phyloP scores from a whole-genome alignment of 2,329 filamentous ascomycete species.

The Domatiomyces catenatus region DNA sequence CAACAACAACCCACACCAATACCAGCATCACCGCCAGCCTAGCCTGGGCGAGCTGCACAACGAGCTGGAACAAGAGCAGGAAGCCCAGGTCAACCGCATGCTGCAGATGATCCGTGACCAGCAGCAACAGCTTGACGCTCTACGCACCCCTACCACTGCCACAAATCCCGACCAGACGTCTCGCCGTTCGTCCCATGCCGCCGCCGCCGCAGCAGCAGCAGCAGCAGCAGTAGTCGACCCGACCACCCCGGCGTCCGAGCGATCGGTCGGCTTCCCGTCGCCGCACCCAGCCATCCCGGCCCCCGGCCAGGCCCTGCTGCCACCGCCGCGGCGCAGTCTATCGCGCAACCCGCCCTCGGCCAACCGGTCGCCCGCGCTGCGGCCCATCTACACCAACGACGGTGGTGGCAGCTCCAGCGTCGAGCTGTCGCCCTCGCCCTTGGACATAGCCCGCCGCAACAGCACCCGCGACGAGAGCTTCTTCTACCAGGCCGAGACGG shows the following conservation, averaged over 20 bases:
- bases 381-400: slow-evolving; percentile 17
- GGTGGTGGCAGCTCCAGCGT: slow-evolving; percentile 5
- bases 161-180: slow-evolving; percentile 3
- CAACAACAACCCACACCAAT: no score
- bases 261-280: slow-evolving; percentile 25
- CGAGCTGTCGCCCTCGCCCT: slow-evolving; percentile 16
- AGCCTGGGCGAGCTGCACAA: slow-evolving; percentile 36
- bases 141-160: slow-evolving; percentile 19
- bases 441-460: slow-evolving; percentile 18
- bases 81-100: slow-evolving; percentile 38
- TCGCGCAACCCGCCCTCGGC: slow-evolving; percentile 24
- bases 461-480: slow-evolving; percentile 32
- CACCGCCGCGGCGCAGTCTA: slow-evolving; percentile 20
- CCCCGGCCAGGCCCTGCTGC: slow-evolving; percentile 10
- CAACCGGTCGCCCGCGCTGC: slow-evolving; percentile 23
- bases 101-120: slow-evolving; percentile 34
- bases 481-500: slow-evolving; percentile 34
- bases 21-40: slow-evolving; percentile 34
- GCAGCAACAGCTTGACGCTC: slow-evolving; percentile 30
- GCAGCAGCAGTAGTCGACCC: slow-evolving; percentile 23
- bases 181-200: slow-evolving; percentile 4
- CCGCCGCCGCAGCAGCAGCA: slow-evolving; percentile 23
- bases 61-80: slow-evolving; percentile 36
- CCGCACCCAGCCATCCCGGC: slow-evolving; percentile 20
- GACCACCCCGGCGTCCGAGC: slow-evolving; percentile 29